Conservation (phyloP, 345 rosid genomes). For the Linum lewisii region DNA sequence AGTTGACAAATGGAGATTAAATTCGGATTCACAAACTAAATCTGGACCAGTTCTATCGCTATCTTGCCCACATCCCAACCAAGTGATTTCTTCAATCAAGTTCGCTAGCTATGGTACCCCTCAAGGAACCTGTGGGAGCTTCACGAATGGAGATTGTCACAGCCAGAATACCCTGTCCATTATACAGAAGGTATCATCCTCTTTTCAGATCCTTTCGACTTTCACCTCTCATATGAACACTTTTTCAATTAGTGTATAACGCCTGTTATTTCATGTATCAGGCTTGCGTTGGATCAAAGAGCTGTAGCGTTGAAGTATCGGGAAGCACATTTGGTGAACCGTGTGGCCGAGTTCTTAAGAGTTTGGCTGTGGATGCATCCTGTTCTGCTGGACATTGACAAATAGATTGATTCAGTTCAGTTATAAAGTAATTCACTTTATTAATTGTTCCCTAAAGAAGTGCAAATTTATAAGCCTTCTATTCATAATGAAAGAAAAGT, state of each 20-base stretch:
- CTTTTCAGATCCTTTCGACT: neutral
- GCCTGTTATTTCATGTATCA: constrained; percentile 13
- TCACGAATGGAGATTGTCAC: constrained; percentile 52
- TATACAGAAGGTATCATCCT: constrained; percentile 45
- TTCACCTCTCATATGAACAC: too few species aligned
- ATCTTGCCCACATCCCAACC: constrained; percentile 49
- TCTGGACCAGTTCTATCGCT: constrained; percentile 39
- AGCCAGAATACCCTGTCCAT: constrained; percentile 45
- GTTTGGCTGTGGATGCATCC: constrained; percentile 85
- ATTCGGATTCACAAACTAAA: constrained; percentile 30
- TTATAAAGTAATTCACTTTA: constrained; percentile 9
- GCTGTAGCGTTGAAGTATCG: constrained; percentile 63
- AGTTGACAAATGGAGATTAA: constrained; percentile 56
- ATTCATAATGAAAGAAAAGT: neutral
- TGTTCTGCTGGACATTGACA: constrained; percentile 30
- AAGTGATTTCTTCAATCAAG: constrained; percentile 62
- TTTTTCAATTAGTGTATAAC: too few species aligned
- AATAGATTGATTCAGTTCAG: constrained; percentile 6
- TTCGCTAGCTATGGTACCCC: constrained; percentile 92
- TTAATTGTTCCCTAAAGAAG: constrained; percentile 4
- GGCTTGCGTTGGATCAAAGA: constrained; percentile 82
- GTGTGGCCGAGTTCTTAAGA: constrained; percentile 57
- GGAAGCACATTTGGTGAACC: constrained; percentile 64
- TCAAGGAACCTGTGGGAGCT: constrained; percentile 64
- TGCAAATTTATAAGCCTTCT: constrained; percentile 11